These are phyloP conservation scores for Silene noctiflora DNA, from an alignment of 179 eudicot genomes.

Conservation along the genomic window DNA sequence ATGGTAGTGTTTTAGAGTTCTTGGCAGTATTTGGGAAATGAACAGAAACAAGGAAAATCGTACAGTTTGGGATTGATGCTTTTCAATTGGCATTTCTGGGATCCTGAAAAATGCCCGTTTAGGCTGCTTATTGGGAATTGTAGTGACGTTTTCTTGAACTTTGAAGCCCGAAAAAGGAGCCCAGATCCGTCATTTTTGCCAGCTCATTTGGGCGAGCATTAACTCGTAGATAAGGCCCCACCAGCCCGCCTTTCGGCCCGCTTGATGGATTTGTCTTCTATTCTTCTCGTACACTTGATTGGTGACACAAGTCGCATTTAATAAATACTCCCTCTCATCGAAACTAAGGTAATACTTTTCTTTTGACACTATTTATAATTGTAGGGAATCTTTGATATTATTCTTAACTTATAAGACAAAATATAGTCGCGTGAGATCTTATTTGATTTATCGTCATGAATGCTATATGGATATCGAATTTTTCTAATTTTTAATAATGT, in stretches of 20 bases:
- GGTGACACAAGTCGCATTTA: too few species aligned
- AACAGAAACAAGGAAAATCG: not conserved
- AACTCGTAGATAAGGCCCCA: slow-evolving; percentile 4
- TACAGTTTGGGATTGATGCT: not conserved
- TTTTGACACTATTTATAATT: too few species aligned
- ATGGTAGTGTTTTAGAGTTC: not conserved
- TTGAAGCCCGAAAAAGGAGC: slow-evolving; percentile 11
- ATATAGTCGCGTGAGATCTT: too few species aligned
- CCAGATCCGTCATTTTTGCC: slow-evolving; percentile 27
- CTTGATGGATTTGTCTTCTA: not conserved
- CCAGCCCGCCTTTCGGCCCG: not conserved
- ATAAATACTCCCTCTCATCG: too few species aligned
- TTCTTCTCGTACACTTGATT: slow-evolving; percentile 5
- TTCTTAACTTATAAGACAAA: too few species aligned
- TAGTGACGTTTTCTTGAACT: not conserved
- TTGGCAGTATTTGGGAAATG: slow-evolving; percentile 6
- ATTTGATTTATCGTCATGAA: too few species aligned
- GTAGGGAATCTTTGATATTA: too few species aligned
- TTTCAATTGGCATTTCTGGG: slow-evolving; percentile 8
- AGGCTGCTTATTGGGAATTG: not conserved
- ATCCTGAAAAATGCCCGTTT: slow-evolving; percentile 6
- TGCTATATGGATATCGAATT: too few species aligned
- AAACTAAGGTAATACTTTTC: too few species aligned
- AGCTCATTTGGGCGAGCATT: slow-evolving; percentile 20
- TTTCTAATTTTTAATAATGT: too few species aligned